Percentiles rank a stretch among this genome's conserved stretches.
Conservation (phyloP, 2,329 filamentous ascomycete species). For the Escovopsis sp. region DNA sequence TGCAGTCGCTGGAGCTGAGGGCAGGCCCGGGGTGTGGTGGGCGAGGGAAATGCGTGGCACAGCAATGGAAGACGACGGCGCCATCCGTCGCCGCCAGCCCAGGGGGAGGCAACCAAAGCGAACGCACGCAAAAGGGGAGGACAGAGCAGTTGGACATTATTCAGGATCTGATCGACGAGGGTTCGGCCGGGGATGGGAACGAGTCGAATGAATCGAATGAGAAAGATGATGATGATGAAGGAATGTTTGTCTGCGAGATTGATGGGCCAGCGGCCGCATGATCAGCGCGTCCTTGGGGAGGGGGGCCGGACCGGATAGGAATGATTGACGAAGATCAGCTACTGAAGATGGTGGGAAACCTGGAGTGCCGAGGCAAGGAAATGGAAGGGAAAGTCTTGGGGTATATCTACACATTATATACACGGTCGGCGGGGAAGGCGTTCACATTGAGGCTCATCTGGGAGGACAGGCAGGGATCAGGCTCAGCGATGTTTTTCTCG, state of each 20-base stretch:
- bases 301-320: background rate
- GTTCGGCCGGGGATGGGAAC: background rate
- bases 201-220: too few relatives aligned
- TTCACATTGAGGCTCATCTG: constrained; percentile 7
- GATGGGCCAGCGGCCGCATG: background rate
- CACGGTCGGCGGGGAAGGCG: constrained; percentile 6
- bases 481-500: constrained; percentile 1
- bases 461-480: background rate
- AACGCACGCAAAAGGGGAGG: too few relatives aligned
- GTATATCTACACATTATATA: constrained; percentile 6
- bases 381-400: background rate
- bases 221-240: background rate
- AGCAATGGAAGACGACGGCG: background rate
- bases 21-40: background rate
- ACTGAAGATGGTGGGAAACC: background rate
- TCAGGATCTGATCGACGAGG: constrained; percentile 2
- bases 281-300: background rate
- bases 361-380: background rate
- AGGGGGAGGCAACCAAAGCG: background rate
- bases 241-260: constrained; percentile 1
- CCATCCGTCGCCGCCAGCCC: background rate
- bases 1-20: background rate
- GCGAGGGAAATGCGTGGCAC: background rate
- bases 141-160: constrained; percentile 5
- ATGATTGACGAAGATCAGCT: constrained; percentile 2